phyloP scores from a whole-genome alignment of 768 basidiomycete genomes.

The Pisolithus microcarpus region DNA sequence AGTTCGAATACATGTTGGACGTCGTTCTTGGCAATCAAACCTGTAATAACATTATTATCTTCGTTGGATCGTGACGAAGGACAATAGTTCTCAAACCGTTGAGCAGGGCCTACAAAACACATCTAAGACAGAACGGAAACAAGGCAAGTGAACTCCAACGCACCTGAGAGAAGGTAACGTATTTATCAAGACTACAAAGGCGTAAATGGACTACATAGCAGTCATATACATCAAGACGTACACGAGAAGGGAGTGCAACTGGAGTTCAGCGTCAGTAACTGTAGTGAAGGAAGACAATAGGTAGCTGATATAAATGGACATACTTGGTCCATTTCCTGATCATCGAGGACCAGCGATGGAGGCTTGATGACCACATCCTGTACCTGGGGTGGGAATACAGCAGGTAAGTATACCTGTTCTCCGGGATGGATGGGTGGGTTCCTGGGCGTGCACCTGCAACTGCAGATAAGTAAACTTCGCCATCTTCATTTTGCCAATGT shows the following conservation, averaged over 20 bases:
- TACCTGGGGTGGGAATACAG: slow-evolving; percentile 40
- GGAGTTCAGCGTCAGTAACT: neutral
- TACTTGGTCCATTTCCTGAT: slow-evolving; percentile 45
- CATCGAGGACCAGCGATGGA: slow-evolving; percentile 29
- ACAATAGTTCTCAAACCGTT: slow-evolving; percentile 8
- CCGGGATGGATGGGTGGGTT: slow-evolving; percentile 27
- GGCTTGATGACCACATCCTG: slow-evolving; percentile 11
- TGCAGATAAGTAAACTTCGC: neutral
- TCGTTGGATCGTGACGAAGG: neutral
- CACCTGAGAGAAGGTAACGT: slow-evolving; percentile 24
- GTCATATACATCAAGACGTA: slow-evolving; percentile 23
- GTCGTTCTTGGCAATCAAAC: slow-evolving; percentile 19
- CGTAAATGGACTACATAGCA: slow-evolving; percentile 29
- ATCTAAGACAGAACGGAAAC: slow-evolving; percentile 22
- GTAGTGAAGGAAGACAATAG: neutral
- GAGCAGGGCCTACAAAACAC: slow-evolving; percentile 14
- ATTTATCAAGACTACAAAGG: slow-evolving; percentile 34
- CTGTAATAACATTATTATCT: slow-evolving; percentile 4
- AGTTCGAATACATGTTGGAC: slow-evolving; percentile 23
- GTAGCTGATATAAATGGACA: neutral
- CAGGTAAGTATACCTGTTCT: slow-evolving; percentile 41
- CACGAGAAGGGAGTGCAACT: slow-evolving; percentile 59
- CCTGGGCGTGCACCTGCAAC: slow-evolving; percentile 41
- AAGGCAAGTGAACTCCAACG: slow-evolving; percentile 24
- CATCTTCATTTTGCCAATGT: neutral